Base-by-base conservation (phyloP, 495 filamentous ascomycete genomes). In the Neurospora africana region DNA sequence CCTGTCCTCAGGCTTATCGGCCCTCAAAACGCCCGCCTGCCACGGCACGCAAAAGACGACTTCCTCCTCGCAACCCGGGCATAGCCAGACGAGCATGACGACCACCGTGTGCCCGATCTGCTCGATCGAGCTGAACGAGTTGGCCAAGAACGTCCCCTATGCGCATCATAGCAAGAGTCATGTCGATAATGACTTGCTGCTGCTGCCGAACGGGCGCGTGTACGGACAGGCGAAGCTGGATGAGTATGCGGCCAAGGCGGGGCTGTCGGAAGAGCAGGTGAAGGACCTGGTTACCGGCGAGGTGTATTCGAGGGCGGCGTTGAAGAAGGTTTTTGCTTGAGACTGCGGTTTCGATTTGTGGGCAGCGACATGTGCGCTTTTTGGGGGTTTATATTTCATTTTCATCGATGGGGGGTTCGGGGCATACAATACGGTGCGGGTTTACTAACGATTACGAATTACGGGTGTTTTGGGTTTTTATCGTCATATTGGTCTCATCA, bases 11-110 rank as follows among this genome's bases (percentile, higher is more conserved):
- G 95, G 95, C 27, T 86, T 99, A 27, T 97, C 94, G 0, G 94
- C 95, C 2, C 90, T 99, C 68, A 99, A 99, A 78, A 98, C 96
- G 4, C 96, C 95, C 1, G 88, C 94, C 13, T 99, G 95, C 81
- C 94, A 99, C 84, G 75, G 70, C 72, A 76, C 40, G 21, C n/a
- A 17, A 35, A 47, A 36, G 33, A 35, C 44, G 36, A 44, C 71
- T 74, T 74, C 65, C 74, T 76, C 75, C n/a, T 76, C 72, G 35
- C 71, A 78, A 17, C 53, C 68, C 9, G 61, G 72, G 6, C 71
- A 82, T 78, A 17, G 78, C 71, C 78, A 79, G 35, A 68, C 82
- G 3, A 80, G 79, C 23, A 75, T 84, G 36, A 81, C 80, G 4
- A 76, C 81, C 2, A 81, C 76, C 72, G 88, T 97, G 65, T 99